These are phyloP conservation scores for Mrakia blollopis DNA, from an alignment of 768 basidiomycete genomes.

Conservation along the genomic window DNA sequence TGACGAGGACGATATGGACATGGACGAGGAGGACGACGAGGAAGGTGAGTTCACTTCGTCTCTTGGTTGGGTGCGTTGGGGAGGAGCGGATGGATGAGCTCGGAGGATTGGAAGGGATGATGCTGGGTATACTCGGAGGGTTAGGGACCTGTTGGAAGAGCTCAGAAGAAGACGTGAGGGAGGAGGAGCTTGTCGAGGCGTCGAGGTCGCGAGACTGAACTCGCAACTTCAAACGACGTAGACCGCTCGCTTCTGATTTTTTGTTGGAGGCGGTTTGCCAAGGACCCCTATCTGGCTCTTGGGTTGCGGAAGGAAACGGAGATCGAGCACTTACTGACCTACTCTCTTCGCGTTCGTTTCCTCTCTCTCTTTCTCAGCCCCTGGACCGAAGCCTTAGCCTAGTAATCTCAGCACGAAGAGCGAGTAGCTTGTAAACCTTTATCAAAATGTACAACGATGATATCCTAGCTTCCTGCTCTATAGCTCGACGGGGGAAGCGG, in stretches of 20 bases:
- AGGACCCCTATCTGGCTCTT: not conserved
- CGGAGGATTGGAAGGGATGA: not conserved
- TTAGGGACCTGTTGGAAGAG: too few species aligned
- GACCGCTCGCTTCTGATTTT: not conserved
- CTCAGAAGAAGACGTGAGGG: too few species aligned
- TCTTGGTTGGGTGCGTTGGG: not conserved
- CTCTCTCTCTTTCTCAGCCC: not conserved
- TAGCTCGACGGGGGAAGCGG: not conserved
- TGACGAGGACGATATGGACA: constrained; percentile 19
- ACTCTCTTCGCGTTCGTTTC: not conserved
- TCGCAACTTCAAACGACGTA: too few species aligned
- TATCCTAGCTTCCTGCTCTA: not conserved
- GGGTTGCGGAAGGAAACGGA: not conserved
- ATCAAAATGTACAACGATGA: constrained; percentile 1
- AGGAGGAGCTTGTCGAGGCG: too few species aligned
- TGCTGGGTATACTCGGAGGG: not conserved
- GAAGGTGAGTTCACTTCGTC: not conserved
- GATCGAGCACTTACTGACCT: not conserved
- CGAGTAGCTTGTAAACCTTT: not conserved
- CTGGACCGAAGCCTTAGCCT: constrained; percentile 8
- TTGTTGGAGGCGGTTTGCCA: not conserved
- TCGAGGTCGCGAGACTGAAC: too few species aligned
- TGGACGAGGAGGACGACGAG: constrained; percentile 18
- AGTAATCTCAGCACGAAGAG: not conserved
- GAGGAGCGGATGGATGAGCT: not conserved